Conservation (phyloP, 192 early-diverging fungal genomes). For the Gaertneriomyces sp. region DNA sequence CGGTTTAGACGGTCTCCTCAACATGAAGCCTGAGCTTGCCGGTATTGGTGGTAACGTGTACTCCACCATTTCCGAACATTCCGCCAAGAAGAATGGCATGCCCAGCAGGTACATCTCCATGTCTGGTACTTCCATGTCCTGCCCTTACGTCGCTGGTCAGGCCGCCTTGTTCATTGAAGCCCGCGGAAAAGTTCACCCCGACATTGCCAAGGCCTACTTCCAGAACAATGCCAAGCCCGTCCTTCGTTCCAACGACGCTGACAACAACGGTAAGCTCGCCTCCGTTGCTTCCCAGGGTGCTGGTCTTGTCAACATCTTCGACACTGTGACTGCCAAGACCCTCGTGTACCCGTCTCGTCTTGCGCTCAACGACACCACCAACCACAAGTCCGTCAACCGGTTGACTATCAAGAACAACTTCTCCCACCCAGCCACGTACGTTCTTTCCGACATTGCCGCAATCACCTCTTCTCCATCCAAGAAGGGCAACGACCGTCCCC, state of each 20-base stretch:
- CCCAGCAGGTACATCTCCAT: conserved; percentile 20
- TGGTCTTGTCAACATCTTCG: conserved; percentile 70
- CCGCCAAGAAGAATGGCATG: not conserved
- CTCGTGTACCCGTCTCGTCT: conserved; percentile 47
- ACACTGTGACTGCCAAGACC: conserved; percentile 53
- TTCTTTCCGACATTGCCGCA: conserved; percentile 15
- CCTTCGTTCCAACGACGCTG: conserved; percentile 26
- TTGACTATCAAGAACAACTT: conserved; percentile 31
- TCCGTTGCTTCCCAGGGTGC: conserved; percentile 37
- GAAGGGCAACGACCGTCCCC: conserved; percentile 27
- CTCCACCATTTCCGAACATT: conserved; percentile 29
- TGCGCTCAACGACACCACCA: conserved; percentile 38
- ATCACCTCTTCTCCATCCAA: conserved; percentile 12
- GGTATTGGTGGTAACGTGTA: conserved; percentile 39
- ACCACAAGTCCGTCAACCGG: conserved; percentile 5
- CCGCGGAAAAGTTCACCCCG: conserved; percentile 27
- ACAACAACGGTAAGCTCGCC: not conserved
- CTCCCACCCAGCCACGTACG: conserved; percentile 18
- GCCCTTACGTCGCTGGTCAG: conserved; percentile 68
- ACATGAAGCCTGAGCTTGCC: conserved; percentile 53
- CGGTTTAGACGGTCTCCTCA: conserved; percentile 68
- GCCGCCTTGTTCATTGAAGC: conserved; percentile 63
- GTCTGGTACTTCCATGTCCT: conserved; percentile 78
- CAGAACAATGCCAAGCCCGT: conserved; percentile 52
- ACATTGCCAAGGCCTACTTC: conserved; percentile 34